Evolutionary conservation across 164 flowering plant genomes (phyloP).

Genomic region (Kalanchoe fedtschenkoi): DNA sequence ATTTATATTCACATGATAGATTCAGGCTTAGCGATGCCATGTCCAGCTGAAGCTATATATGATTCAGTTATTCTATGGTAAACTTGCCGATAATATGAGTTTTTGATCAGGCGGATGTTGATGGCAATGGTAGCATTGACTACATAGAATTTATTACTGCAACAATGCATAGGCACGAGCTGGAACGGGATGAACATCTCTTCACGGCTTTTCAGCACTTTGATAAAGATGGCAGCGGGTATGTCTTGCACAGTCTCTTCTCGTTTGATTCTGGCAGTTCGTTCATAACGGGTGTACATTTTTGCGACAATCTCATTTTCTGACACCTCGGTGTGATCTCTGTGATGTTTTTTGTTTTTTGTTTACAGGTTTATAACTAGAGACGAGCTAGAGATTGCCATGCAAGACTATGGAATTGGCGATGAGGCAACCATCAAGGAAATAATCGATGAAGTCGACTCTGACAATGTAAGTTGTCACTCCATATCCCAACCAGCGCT

Average conservation of each 20-base stretch:
- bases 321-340: no score
- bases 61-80: not conserved
- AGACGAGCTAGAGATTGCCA: constrained; percentile 72
- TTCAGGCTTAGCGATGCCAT: not conserved
- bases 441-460: constrained; percentile 74
- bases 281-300: no score
- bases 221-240: constrained; percentile 91
- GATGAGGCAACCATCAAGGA: constrained; percentile 61
- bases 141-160: constrained; percentile 90
- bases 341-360: no score
- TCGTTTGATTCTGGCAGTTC: not conserved
- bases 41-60: not conserved
- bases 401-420: constrained; percentile 74
- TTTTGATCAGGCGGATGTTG: constrained; percentile 77
- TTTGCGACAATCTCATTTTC: no score
- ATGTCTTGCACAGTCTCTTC: constrained; percentile 13
- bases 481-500: not conserved
- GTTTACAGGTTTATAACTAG: constrained; percentile 54
- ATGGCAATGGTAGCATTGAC: constrained; percentile 84
- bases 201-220: constrained; percentile 73
- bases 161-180: constrained; percentile 80
- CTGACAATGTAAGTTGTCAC: constrained; percentile 58
- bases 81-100: not conserved
- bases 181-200: constrained; percentile 84
- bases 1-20: not conserved